Evolutionary conservation across 768 basidiomycete species (phyloP), one percentile per base, ranked within the genome.

Genomic region (Serendipita vermifera): DNA sequence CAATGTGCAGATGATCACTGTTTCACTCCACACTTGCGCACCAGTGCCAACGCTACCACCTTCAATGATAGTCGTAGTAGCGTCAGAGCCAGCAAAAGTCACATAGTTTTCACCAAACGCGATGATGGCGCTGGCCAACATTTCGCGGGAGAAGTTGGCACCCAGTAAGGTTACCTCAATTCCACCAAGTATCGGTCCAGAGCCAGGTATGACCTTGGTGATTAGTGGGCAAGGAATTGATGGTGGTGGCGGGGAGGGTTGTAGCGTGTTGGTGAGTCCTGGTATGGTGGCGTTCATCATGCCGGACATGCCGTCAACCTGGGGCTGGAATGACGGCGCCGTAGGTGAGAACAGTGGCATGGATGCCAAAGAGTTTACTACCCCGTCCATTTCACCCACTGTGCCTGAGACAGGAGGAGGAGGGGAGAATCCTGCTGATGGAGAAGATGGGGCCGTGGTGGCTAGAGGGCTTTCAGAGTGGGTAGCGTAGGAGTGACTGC

Each of bases 121-220:
- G 2, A 90, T 72, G 62, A 89, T 87, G 55, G 84, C 67, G 38
- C 79, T 75, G 0, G 83, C 76, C 64, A 86, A 81, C 55, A 69
- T 64, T 27, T 68, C 70, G 5, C 63, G 66, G 4, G 65, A 55
- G 70, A 99, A 97, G 67, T 92, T 88, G 54, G 85, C 81, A 6
- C 96, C 96, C 5, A 96, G 77, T 15, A 99, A 72, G 1, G 94
- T 98, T 32, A 99, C 85, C 69, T 96, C 91, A 61, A 89, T 91
- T 1, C 94, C 94, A 31, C 93, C 93, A 58, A 84, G 80, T 20
- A 87, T 91, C 7, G 91, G 90, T 11, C 92, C 89, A 58, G 77
- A 75, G 55, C 81, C 79, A 1, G 89, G 89, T 60, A 92, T 89
- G 36, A 92, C 77, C 4, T 87, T 81, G 63, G 89, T 87, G 57